A percentile compares a stretch with the other conserved stretches of the same genome.
phyloP scores from a whole-genome alignment of 2,329 filamentous ascomycete genomes.

The Diaporthe sp. region DNA sequence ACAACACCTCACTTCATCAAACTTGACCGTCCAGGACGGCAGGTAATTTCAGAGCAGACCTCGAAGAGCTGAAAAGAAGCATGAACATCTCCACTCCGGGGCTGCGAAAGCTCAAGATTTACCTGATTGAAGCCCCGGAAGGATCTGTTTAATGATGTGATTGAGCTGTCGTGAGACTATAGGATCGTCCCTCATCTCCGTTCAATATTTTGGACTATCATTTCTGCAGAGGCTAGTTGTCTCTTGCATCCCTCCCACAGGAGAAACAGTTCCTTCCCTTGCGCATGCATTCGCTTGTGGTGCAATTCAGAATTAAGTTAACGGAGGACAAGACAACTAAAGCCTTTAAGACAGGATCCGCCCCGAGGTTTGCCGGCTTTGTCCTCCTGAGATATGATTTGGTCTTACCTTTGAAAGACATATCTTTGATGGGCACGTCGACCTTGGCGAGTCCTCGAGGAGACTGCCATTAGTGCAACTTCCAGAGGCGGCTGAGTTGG shows the following conservation, averaged over 20 bases:
- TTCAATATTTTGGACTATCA: neutral
- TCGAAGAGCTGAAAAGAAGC: neutral
- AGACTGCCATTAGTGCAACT: neutral
- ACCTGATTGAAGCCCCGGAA: neutral
- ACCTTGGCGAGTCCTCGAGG: neutral
- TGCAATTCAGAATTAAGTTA: no score
- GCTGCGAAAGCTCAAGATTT: neutral
- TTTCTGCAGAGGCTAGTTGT: neutral
- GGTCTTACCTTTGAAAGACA: neutral
- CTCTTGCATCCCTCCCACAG: neutral
- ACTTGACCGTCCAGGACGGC: neutral
- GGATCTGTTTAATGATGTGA: neutral
- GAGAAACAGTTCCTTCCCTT: neutral
- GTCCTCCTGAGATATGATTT: neutral
- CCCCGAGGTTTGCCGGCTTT: neutral
- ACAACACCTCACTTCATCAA: no score
- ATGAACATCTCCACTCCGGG: no score
- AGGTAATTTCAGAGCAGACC: neutral
- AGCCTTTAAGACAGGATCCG: neutral
- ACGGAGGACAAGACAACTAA: neutral
- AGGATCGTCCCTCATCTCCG: neutral
- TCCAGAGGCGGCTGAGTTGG: neutral
- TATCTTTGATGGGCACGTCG: neutral
- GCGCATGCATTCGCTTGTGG: neutral
- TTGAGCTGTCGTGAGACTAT: neutral